Conservation (phyloP, 2,329 filamentous ascomycete species). For the Sporothrix pseudoabietina region DNA sequence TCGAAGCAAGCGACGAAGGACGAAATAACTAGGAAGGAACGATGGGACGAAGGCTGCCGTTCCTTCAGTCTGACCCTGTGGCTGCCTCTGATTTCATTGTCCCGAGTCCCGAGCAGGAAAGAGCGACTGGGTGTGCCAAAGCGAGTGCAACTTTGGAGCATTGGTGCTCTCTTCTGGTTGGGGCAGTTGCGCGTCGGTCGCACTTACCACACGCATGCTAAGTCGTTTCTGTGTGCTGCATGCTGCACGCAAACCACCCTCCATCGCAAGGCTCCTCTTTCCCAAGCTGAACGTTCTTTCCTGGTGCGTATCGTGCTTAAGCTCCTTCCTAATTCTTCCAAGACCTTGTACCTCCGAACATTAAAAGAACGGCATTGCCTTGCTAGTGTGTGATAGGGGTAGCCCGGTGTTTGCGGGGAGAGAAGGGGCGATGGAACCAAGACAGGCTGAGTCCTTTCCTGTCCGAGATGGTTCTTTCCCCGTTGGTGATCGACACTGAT, state of each 20-base stretch:
- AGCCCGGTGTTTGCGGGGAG: not conserved
- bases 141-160: not conserved
- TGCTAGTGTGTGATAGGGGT: not conserved
- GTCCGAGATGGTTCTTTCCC: not conserved
- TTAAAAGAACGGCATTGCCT: not conserved
- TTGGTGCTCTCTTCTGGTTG: not conserved
- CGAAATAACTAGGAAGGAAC: not conserved
- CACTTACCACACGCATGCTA: not conserved
- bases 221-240: not conserved
- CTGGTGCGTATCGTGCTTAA: not conserved
- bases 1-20: not conserved
- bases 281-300: not conserved
- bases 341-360: not conserved
- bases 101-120: not conserved
- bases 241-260: slow-evolving; percentile 3
- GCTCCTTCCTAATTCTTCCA: slow-evolving; percentile 12
- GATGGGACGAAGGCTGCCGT: not conserved
- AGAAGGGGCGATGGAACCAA: slow-evolving; percentile 6
- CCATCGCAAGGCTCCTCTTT: not conserved
- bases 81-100: not conserved
- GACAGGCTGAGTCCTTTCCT: not conserved
- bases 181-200: not conserved
- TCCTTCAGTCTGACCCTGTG: not conserved
- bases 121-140: not conserved
- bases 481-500: not conserved